Percentiles rank a stretch among this genome's conserved stretches.
Evolutionary conservation across 257 asterid genomes (phyloP).

Genomic region (Paraleonurus japonicus): DNA sequence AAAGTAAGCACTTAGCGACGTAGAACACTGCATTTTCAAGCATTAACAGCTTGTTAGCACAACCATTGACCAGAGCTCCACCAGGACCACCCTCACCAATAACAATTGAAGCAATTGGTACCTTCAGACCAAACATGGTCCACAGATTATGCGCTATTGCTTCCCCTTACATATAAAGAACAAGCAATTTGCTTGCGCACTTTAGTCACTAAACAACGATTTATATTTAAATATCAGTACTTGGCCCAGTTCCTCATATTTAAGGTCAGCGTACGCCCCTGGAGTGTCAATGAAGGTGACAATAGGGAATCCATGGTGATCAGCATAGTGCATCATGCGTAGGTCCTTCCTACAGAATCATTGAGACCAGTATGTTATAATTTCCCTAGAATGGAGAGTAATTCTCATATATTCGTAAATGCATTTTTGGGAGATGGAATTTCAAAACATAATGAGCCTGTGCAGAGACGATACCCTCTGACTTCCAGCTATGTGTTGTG

Average conservation of each 20-base stretch:
- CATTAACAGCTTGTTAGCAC: slow-evolving; percentile 87
- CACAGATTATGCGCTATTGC: slow-evolving; percentile 90
- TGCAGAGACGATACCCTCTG: no score
- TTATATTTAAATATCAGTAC: slow-evolving; percentile 36
- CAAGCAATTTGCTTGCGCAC: slow-evolving; percentile 14
- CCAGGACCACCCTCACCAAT: slow-evolving; percentile 99
- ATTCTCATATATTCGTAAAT: background rate
- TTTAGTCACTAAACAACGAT: slow-evolving; percentile 10
- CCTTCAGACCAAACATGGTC: slow-evolving; percentile 93
- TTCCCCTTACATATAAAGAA: slow-evolving; percentile 64
- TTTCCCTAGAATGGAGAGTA: no score
- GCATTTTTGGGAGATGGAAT: background rate
- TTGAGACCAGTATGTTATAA: slow-evolving; percentile 21
- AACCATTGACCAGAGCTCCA: slow-evolving; percentile 95
- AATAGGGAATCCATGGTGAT: slow-evolving; percentile 89
- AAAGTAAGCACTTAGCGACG: slow-evolving; percentile 76
- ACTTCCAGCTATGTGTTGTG: no score
- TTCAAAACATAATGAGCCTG: no score
- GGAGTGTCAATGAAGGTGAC: slow-evolving; percentile 90
- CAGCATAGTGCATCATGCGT: slow-evolving; percentile 91
- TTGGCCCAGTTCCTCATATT: slow-evolving; percentile 82
- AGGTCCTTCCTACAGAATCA: slow-evolving; percentile 93
- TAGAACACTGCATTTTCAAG: slow-evolving; percentile 95
- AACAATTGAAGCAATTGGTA: slow-evolving; percentile 80
- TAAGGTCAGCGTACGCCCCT: slow-evolving; percentile 91